A percentile compares a stretch with the other conserved stretches of the same genome.
These are phyloP conservation scores for Alternaria brassicicola DNA, from an alignment of 2,329 filamentous ascomycete species.

Conservation along the genomic window DNA sequence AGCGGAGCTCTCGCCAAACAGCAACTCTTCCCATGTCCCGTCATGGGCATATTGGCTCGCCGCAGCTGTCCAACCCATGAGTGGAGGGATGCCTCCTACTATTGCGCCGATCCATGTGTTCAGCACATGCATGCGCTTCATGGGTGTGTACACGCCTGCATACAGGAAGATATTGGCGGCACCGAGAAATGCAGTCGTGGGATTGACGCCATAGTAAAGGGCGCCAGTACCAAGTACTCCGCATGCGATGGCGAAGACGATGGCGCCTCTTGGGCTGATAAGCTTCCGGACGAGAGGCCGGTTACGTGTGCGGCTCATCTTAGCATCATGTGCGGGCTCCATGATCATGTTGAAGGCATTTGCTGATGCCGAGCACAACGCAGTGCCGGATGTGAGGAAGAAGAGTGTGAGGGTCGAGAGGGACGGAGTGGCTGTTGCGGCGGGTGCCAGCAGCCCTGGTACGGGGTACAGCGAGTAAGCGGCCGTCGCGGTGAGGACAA, in stretches of 20 bases:
- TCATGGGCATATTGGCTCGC: conserved; percentile 78
- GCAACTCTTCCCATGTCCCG: conserved; percentile 73
- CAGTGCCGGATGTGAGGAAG: conserved; percentile 88
- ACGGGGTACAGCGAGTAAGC: conserved; percentile 94
- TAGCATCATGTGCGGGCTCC: conserved; percentile 85
- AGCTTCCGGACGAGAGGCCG: conserved; percentile 84
- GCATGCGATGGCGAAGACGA: conserved; percentile 78
- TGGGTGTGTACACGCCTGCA: conserved; percentile 87
- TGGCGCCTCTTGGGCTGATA: conserved; percentile 71
- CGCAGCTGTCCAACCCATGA: conserved; percentile 98
- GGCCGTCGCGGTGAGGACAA: conserved; percentile 88
- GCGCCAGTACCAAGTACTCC: conserved; percentile 72
- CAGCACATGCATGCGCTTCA: conserved; percentile 83
- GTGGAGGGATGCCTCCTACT: conserved; percentile 88
- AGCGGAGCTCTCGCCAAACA: conserved; percentile 70
- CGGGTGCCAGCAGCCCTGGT: conserved; percentile 78
- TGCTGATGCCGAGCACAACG: conserved; percentile 85
- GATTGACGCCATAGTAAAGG: conserved; percentile 90
- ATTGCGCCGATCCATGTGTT: conserved; percentile 97
- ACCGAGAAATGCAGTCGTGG: conserved; percentile 86
- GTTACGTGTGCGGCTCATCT: conserved; percentile 93
- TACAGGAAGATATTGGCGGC: conserved; percentile 87
- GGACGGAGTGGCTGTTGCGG: conserved; percentile 72
- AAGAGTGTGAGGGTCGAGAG: conserved; percentile 88
- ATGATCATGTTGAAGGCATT: conserved; percentile 98